Evolutionary conservation across 1,139 yeast species (phyloP).

Genomic region (Saccharomycopsis phalli): DNA sequence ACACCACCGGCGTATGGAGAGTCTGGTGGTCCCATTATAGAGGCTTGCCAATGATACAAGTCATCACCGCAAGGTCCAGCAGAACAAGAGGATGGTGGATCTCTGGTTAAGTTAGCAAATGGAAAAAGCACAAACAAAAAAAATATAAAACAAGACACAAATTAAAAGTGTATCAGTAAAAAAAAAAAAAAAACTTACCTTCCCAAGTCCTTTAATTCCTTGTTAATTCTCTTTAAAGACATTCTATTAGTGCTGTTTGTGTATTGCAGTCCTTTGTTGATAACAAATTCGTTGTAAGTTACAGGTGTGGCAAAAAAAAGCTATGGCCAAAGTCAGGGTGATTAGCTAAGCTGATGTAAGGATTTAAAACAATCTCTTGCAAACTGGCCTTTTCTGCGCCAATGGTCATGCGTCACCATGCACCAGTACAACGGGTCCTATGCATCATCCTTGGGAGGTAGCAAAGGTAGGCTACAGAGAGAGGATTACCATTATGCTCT

Average conservation of each 20-base stretch:
- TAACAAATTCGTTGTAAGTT: background rate
- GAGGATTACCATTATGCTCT: background rate
- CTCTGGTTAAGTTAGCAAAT: constrained; percentile 39
- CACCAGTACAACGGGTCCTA: constrained; percentile 1
- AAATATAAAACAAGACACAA: background rate
- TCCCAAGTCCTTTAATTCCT: constrained; percentile 90
- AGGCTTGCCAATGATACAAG: constrained; percentile 94
- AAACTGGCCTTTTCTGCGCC: background rate
- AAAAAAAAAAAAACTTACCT: constrained; percentile 48
- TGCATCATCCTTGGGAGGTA: no score
- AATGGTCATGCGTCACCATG: background rate
- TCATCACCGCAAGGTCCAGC: constrained; percentile 99
- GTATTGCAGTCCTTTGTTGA: background rate
- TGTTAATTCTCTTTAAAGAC: constrained; percentile 93
- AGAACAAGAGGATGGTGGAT: constrained; percentile 98
- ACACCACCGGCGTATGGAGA: constrained; percentile 93
- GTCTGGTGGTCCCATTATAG: constrained; percentile 93
- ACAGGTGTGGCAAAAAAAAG: constrained; percentile 8
- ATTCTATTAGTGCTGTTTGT: constrained; percentile 29
- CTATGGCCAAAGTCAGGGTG: background rate
- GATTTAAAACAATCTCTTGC: constrained; percentile 1
- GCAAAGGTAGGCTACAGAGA: no score
- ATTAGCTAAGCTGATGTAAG: constrained; percentile 5
- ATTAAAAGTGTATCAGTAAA: background rate
- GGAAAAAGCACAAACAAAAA: background rate